Percentiles rank a stretch among this genome's conserved stretches.
These are phyloP conservation scores for Globisporangium takayamanum DNA, from an alignment of 352 stramenopile genomes.

Conservation along the genomic window DNA sequence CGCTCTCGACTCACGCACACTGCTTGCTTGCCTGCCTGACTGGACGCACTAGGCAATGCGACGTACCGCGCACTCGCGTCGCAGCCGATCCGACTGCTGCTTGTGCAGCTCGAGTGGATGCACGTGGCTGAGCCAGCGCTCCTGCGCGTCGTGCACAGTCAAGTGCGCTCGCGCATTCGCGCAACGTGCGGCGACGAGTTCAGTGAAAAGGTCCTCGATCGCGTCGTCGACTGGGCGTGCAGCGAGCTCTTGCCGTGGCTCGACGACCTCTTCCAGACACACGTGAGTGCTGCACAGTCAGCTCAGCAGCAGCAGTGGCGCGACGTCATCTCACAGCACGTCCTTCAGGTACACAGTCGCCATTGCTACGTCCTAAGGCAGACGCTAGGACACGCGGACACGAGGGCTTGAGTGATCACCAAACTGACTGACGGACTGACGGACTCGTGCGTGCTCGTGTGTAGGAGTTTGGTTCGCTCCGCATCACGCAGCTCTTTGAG, in stretches of 20 bases:
- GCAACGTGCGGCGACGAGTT: constrained; percentile 45
- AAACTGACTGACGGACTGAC: neutral
- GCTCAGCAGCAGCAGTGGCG: constrained; percentile 26
- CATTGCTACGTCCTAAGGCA: neutral
- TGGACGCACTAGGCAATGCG: constrained; percentile 21
- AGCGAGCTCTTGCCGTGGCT: constrained; percentile 57
- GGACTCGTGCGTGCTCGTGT: neutral
- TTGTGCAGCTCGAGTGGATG: constrained; percentile 59
- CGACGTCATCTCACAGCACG: constrained; percentile 39
- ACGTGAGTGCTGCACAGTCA: neutral
- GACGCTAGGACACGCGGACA: too few species aligned
- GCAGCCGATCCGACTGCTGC: constrained; percentile 33
- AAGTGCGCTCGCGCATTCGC: constrained; percentile 46
- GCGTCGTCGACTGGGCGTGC: constrained; percentile 46
- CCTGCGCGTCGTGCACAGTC: constrained; percentile 40
- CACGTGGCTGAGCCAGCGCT: constrained; percentile 43
- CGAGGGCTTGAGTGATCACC: neutral
- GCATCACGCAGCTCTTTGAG: constrained; percentile 95
- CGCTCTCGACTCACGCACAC: neutral
- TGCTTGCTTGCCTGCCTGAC: neutral
- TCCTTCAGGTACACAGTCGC: constrained; percentile 17
- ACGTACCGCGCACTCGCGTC: constrained; percentile 49
- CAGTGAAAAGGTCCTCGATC: constrained; percentile 31
- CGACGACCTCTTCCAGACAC: constrained; percentile 33
- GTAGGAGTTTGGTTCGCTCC: constrained; percentile 57